Evolutionary conservation across 768 basidiomycete species (phyloP), one percentile per base, ranked within the genome.

Genomic region (Macrolepiota albuminosa): DNA sequence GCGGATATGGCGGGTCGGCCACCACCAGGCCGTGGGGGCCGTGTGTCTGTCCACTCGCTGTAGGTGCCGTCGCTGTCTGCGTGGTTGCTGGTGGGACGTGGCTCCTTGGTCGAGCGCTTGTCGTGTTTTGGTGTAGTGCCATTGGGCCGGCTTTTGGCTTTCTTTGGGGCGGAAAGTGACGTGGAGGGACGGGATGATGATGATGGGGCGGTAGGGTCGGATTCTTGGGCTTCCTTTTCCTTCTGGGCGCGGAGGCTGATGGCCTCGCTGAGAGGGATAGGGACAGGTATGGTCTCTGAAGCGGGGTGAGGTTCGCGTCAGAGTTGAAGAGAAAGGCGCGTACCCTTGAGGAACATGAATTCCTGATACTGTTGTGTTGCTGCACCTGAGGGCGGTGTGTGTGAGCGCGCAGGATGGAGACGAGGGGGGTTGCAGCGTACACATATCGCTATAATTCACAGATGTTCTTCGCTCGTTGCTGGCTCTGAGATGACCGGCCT

Each of bases 361-460:
- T 89, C 86, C 68, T 84, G 83, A 63, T 84, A 84, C 65, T 83
- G 82, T 56, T 80, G 77, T 3, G 82, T 81, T 7, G 86, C 81
- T 40, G 75, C 74, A 37, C 87, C 89, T 90, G 58, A 58, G 24
- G 31, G 49, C 33, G 36, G 14, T 65, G 39, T 29, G 58, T 64
- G 58, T 64, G 49, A 57, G 61, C 56, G 57, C 21, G 11, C 43
- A 29, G 47, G 33, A 46, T 49, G 29, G 29, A 31, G 18, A 10
- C 33, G 37, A 40, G 33, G 48, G 24, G 60, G 26, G 29, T 29
- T 29, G 29, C 13, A 36, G 72, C 84, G 58, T 62, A 93, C 92
- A 87, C 79, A 93, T 82, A 69, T 95, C 91, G 43, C 79, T 77
- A 63, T 93, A 91, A 56, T 82, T 80, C 11, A 93, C 76, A 24